Percentiles rank a stretch among this genome's conserved stretches.
phyloP scores from a whole-genome alignment of 345 rosid species.

The Eutrema japonicum region DNA sequence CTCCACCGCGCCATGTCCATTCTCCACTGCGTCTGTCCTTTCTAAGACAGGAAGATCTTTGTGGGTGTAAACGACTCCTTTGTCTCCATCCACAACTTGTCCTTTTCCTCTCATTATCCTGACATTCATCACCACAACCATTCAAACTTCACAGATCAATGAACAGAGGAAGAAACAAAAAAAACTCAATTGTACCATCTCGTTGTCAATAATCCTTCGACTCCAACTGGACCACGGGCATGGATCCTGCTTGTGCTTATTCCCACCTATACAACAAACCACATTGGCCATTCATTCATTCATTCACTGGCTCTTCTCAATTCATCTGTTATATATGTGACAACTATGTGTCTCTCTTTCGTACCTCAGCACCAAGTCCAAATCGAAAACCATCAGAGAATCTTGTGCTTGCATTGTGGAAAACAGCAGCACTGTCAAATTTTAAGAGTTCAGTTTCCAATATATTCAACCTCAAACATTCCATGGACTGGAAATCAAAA shows the following conservation, averaged over 20 bases:
- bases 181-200: slow-evolving; percentile 63
- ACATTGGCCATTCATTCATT: not conserved
- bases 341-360: slow-evolving; percentile 12
- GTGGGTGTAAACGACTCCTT: slow-evolving; percentile 71
- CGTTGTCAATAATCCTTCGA: slow-evolving; percentile 93
- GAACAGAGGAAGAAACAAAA: not conserved
- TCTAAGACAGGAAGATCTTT: slow-evolving; percentile 54
- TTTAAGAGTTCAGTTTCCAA: slow-evolving; percentile 15
- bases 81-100: slow-evolving; percentile 93
- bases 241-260: slow-evolving; percentile 97
- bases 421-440: slow-evolving; percentile 89
- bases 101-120: slow-evolving; percentile 95
- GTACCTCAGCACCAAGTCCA: slow-evolving; percentile 98
- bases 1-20: not conserved
- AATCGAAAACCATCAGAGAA: slow-evolving; percentile 94
- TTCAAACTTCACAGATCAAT: slow-evolving; percentile 12
- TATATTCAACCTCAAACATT: slow-evolving; percentile 10
- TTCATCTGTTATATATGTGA: slow-evolving; percentile 3
- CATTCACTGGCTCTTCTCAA: slow-evolving; percentile 13
- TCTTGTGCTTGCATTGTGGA: slow-evolving; percentile 97
- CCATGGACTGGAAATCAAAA: not conserved
- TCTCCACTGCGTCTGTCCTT: slow-evolving; percentile 35
- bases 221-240: slow-evolving; percentile 99
- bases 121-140: slow-evolving; percentile 43
- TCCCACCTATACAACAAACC: slow-evolving; percentile 66